Percentiles rank a stretch among this genome's conserved stretches.
Evolutionary conservation across 2,329 filamentous ascomycete species (phyloP).

Genomic region (Macrophomina pseudophaseolina): DNA sequence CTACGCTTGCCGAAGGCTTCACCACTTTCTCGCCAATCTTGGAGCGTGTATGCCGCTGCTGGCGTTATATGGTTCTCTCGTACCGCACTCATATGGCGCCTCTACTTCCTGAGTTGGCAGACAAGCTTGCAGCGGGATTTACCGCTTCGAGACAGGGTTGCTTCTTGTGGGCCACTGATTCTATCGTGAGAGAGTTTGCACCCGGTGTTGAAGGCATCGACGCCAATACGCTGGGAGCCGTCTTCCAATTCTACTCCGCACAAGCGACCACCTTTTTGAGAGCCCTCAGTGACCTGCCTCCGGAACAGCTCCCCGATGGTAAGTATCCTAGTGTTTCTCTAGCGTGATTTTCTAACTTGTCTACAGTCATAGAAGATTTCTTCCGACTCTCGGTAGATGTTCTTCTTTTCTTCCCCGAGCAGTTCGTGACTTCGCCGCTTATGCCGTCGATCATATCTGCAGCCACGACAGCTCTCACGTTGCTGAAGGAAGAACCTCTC

Average conservation of each 20-base stretch:
- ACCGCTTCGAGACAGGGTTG: constrained; percentile 86
- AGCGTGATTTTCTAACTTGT: constrained; percentile 1
- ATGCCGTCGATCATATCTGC: constrained; percentile 85
- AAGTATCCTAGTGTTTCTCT: constrained; percentile 34
- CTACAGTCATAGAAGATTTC: constrained; percentile 86
- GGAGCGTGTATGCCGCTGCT: constrained; percentile 91
- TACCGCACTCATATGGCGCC: constrained; percentile 90
- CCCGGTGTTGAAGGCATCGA: constrained; percentile 87
- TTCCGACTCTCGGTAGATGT: constrained; percentile 93
- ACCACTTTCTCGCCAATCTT: constrained; percentile 85
- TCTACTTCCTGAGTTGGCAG: constrained; percentile 81
- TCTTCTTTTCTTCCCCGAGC: constrained; percentile 87
- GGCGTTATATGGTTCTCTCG: constrained; percentile 95
- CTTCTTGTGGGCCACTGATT: constrained; percentile 97
- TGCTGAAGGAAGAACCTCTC: constrained; percentile 91
- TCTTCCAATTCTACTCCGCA: constrained; percentile 93
- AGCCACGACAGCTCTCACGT: constrained; percentile 79
- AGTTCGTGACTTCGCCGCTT: constrained; percentile 78
- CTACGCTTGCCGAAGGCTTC: constrained; percentile 87
- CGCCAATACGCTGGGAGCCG: constrained; percentile 78
- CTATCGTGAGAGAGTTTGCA: constrained; percentile 93
- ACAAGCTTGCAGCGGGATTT: constrained; percentile 87
- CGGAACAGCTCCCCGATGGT: constrained; percentile 75
- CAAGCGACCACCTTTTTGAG: constrained; percentile 89
- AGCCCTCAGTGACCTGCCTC: constrained; percentile 83